Evolutionary conservation across 2,329 filamentous ascomycete species (phyloP).

Genomic region (Xylaria polymorpha): DNA sequence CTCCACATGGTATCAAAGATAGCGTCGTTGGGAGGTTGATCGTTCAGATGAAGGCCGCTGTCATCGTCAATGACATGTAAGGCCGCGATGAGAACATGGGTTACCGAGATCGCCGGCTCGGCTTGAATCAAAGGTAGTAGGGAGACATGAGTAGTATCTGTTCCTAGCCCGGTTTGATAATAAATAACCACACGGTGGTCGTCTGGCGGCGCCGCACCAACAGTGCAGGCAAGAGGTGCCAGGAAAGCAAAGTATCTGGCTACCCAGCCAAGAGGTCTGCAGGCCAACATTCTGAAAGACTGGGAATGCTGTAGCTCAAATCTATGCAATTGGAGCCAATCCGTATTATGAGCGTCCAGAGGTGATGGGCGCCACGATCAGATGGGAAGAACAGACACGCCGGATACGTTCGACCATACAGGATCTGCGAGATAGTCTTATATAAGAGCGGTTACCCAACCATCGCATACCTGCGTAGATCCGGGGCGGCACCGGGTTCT

Average conservation of each 20-base stretch:
- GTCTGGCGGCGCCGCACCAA: slow-evolving; percentile 38
- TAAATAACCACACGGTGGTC: slow-evolving; percentile 58
- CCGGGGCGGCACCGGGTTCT: slow-evolving; percentile 14
- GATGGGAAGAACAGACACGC: slow-evolving; percentile 14
- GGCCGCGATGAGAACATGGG: slow-evolving; percentile 87
- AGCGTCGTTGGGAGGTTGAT: slow-evolving; percentile 75
- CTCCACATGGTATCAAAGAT: slow-evolving; percentile 80
- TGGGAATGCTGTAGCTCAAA: slow-evolving; percentile 20
- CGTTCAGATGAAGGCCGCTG: slow-evolving; percentile 79
- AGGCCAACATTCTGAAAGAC: slow-evolving; percentile 42
- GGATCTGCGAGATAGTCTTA: slow-evolving; percentile 25
- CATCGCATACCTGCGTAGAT: slow-evolving; percentile 3
- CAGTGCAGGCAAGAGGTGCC: slow-evolving; percentile 36
- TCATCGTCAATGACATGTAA: slow-evolving; percentile 82
- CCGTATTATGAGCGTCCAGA: not conserved
- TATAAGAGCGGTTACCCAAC: slow-evolving; percentile 15
- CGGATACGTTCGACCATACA: slow-evolving; percentile 1
- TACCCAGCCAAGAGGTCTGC: slow-evolving; percentile 40
- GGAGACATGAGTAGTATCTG: slow-evolving; percentile 61
- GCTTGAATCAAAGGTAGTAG: slow-evolving; percentile 63
- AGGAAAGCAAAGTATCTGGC: slow-evolving; percentile 42
- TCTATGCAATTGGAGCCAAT: not conserved
- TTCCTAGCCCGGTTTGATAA: slow-evolving; percentile 56
- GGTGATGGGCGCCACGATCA: slow-evolving; percentile 12
- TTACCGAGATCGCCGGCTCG: slow-evolving; percentile 63